phyloP scores from a whole-genome alignment of 192 early-diverging fungal genomes.

The Dissophora ornata region DNA sequence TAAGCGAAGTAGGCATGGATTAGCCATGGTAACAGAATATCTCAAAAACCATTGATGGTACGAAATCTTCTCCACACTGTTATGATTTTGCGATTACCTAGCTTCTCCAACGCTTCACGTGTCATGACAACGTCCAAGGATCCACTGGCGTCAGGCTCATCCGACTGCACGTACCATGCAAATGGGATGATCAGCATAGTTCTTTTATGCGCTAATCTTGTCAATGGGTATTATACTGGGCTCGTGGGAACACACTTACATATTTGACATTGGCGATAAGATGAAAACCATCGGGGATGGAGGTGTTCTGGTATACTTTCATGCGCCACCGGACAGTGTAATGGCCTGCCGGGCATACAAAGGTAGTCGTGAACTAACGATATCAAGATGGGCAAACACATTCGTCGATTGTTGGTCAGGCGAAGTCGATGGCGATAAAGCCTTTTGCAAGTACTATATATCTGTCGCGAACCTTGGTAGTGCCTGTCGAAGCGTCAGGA shows the following conservation, averaged over 20 bases:
- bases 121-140: slow-evolving; percentile 1
- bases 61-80: no score
- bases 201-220: no score
- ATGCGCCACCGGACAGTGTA: slow-evolving; percentile 21
- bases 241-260: not conserved
- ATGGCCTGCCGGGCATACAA: not conserved
- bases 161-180: not conserved
- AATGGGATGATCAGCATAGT: not conserved
- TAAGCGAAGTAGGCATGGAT: no score
- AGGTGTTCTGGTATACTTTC: not conserved
- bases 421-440: no score
- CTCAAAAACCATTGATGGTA: no score
- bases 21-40: no score
- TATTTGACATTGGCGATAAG: slow-evolving; percentile 5
- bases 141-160: slow-evolving; percentile 1
- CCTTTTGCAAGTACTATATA: no score
- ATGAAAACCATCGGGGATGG: slow-evolving; percentile 2
- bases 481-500: no score
- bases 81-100: not conserved
- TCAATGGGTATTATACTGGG: no score
- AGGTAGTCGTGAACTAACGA: slow-evolving; percentile 1
- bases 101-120: not conserved
- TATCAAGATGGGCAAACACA: not conserved
- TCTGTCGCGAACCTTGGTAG: no score
- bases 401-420: not conserved